Evolutionary conservation across 176 grass and related monocot genomes (phyloP).

Genomic region (Oryza glumipatula): DNA sequence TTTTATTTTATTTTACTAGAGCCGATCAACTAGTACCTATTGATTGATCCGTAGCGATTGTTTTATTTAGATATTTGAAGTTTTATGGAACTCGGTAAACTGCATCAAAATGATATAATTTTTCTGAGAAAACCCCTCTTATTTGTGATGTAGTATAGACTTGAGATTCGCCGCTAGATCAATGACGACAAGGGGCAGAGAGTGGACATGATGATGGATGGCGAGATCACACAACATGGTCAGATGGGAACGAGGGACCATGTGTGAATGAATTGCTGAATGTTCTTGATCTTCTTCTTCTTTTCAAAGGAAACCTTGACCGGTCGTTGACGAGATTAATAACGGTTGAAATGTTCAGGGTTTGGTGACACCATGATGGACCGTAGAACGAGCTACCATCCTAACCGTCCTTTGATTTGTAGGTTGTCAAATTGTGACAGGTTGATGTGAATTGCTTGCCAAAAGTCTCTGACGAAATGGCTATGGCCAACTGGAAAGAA

Average conservation of each 20-base stretch:
- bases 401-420: not conserved
- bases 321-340: not conserved
- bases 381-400: not conserved
- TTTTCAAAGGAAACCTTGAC: conserved; percentile 14
- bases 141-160: no score
- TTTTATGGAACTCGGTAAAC: no score
- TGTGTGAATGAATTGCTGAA: not conserved
- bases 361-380: not conserved
- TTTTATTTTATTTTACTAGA: not conserved
- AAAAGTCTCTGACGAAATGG: conserved; percentile 2
- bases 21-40: not conserved
- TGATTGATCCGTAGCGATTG: no score
- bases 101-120: no score
- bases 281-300: not conserved
- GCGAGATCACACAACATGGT: not conserved
- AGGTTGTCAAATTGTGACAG: not conserved
- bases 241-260: not conserved
- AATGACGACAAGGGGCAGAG: not conserved
- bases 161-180: no score
- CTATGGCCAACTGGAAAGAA: conserved; percentile 14
- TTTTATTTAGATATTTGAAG: no score
- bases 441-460: not conserved
- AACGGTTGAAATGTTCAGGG: not conserved
- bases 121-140: no score
- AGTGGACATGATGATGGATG: not conserved